Conservation (phyloP, 2,329 filamentous ascomycete species). For the Aspergillus tubingensis region DNA sequence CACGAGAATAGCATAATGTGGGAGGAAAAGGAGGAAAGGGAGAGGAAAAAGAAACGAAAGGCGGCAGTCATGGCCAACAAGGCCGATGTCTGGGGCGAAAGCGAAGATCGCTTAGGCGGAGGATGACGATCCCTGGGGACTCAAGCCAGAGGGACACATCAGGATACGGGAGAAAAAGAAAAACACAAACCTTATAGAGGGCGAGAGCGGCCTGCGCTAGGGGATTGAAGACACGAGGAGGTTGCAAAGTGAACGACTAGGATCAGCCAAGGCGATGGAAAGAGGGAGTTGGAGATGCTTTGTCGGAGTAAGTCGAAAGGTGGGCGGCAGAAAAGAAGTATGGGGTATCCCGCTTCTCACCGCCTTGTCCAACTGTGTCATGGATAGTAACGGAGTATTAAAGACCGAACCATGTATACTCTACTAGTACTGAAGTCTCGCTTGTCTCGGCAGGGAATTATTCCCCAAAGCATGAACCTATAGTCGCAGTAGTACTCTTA, state of each 20-base stretch:
- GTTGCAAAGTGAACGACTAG: conserved; percentile 5
- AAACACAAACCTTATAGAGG: conserved; percentile 15
- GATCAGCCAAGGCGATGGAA: conserved; percentile 1
- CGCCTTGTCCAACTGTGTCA: not conserved
- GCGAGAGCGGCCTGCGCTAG: conserved; percentile 1
- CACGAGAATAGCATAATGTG: conserved; percentile 6
- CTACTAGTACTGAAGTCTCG: too few species aligned
- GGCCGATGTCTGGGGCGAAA: conserved; percentile 10
- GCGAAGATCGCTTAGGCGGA: conserved; percentile 7
- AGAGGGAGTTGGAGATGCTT: not conserved
- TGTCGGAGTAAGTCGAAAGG: not conserved
- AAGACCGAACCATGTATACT: too few species aligned
- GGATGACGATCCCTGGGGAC: conserved; percentile 10
- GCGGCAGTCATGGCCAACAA: conserved; percentile 11
- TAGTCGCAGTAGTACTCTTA: too few species aligned
- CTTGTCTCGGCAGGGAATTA: too few species aligned
- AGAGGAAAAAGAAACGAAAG: conserved; percentile 3
- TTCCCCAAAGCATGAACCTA: too few species aligned
- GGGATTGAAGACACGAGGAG: not conserved
- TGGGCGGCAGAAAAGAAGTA: conserved; percentile 2
- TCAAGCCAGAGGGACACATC: not conserved
- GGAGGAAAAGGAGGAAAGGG: not conserved
- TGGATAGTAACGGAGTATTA: not conserved
- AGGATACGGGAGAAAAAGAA: not conserved
- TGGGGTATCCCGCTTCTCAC: not conserved